phyloP scores from a whole-genome alignment of 306 rosid genomes.

The Cucumis sativus region DNA sequence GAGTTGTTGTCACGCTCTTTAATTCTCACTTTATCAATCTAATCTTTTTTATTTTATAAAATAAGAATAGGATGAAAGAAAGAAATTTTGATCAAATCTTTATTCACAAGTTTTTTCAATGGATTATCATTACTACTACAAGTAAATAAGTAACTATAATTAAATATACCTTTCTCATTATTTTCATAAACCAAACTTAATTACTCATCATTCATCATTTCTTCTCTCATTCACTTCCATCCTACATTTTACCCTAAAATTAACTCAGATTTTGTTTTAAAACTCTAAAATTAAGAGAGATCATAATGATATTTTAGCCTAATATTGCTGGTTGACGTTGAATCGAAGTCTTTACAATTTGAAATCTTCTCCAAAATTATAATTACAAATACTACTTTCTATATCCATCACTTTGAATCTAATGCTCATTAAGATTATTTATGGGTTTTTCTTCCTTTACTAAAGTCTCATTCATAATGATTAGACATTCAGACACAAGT shows the following conservation, averaged over 20 bases:
- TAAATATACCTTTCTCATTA: not conserved
- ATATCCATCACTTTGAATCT: not conserved
- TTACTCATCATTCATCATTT: conserved; percentile 1
- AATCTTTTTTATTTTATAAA: not conserved
- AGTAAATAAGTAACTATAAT: not conserved
- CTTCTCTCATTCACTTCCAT: too few species aligned
- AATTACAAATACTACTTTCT: not conserved
- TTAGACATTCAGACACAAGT: not conserved
- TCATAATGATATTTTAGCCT: not conserved
- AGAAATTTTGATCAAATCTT: not conserved
- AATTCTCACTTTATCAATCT: not conserved
- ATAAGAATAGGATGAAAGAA: too few species aligned
- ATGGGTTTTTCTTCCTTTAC: not conserved
- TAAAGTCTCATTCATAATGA: not conserved
- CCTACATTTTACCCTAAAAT: too few species aligned
- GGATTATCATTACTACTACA: not conserved
- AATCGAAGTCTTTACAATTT: not conserved
- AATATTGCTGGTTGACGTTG: not conserved
- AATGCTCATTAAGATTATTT: not conserved
- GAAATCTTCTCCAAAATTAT: not conserved
- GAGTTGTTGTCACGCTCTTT: conserved; percentile 5
- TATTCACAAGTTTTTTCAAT: not conserved
- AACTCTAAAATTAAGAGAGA: too few species aligned
- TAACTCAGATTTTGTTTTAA: too few species aligned
- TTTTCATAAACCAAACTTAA: not conserved